These are phyloP conservation scores for Arxiozyma slooffiae DNA, from an alignment of 1,139 yeast species.

Conservation along the genomic window DNA sequence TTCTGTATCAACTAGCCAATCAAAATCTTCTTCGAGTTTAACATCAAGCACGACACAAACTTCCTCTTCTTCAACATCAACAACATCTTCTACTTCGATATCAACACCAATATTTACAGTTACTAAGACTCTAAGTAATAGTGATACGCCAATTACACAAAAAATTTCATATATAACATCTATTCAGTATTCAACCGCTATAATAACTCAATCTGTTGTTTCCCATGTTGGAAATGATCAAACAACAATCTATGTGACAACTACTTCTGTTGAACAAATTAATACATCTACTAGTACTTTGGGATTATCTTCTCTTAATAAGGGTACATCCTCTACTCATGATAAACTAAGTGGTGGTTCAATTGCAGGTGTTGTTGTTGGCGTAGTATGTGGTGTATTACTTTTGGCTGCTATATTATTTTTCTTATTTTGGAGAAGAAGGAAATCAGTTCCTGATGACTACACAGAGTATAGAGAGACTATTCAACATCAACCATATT, in stretches of 20 bases:
- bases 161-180: constrained; percentile 10
- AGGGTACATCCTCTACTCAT: constrained; percentile 10
- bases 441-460: constrained; percentile 16
- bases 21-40: constrained; percentile 10
- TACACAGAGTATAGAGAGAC: constrained; percentile 21
- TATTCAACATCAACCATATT: constrained; percentile 30
- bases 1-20: constrained; percentile 6
- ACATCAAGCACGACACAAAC: constrained; percentile 5
- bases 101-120: constrained; percentile 1
- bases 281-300: constrained; percentile 8
- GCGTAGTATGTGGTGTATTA: constrained; percentile 46
- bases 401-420: constrained; percentile 31
- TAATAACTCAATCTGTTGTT: constrained; percentile 10
- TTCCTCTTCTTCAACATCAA: constrained; percentile 1
- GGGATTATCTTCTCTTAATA: constrained; percentile 8
- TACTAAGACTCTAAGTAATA: not conserved
- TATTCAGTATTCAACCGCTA: constrained; percentile 10
- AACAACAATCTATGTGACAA: constrained; percentile 14
- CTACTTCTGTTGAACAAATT: constrained; percentile 13
- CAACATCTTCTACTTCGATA: not conserved
- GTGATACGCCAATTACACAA: constrained; percentile 7
- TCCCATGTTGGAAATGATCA: constrained; percentile 6
- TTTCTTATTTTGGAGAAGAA: constrained; percentile 35
- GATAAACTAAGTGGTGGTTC: constrained; percentile 45
- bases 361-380: constrained; percentile 65